These are phyloP conservation scores for Aspergillus fumigatus DNA, from an alignment of 2,329 filamentous ascomycete species.

Conservation along the genomic window DNA sequence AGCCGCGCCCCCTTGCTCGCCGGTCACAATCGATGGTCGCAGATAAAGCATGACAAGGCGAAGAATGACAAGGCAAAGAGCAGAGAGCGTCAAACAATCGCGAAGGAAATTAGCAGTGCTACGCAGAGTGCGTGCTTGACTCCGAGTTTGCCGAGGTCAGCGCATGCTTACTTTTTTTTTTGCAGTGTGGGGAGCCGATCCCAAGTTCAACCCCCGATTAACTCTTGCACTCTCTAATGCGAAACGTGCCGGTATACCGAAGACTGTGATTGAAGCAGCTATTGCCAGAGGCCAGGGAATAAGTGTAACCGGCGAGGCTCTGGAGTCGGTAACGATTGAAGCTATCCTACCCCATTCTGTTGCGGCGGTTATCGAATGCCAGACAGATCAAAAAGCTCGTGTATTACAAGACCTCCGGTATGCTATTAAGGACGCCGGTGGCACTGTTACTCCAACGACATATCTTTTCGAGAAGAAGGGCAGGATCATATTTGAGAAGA, in stretches of 20 bases:
- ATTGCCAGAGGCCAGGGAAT: constrained; percentile 85
- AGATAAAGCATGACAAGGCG: constrained; percentile 92
- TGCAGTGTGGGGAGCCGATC: constrained; percentile 69
- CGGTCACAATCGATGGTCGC: constrained; percentile 92
- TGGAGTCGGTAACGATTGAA: constrained; percentile 78
- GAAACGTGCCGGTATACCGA: constrained; percentile 82
- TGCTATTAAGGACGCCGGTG: constrained; percentile 67
- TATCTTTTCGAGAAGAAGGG: constrained; percentile 86
- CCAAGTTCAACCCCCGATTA: constrained; percentile 69
- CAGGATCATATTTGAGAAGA: constrained; percentile 63
- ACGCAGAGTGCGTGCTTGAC: constrained; percentile 59
- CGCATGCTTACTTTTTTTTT: constrained; percentile 8
- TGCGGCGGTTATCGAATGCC: constrained; percentile 76
- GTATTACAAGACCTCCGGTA: constrained; percentile 68
- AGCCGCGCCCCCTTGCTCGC: constrained; percentile 47
- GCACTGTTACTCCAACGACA: constrained; percentile 65
- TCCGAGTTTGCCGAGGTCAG: background rate
- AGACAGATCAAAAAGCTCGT: constrained; percentile 75
- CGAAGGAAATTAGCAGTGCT: constrained; percentile 68
- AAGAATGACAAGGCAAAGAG: constrained; percentile 74
- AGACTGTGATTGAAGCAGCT: constrained; percentile 76
- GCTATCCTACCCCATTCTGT: constrained; percentile 69
- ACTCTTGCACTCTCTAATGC: constrained; percentile 68
- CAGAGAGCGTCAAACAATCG: constrained; percentile 61
- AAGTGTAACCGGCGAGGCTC: constrained; percentile 65